Evolutionary conservation across 176 grass and related monocot genomes (phyloP).

Genomic region (Urochloa ruziziensis): DNA sequence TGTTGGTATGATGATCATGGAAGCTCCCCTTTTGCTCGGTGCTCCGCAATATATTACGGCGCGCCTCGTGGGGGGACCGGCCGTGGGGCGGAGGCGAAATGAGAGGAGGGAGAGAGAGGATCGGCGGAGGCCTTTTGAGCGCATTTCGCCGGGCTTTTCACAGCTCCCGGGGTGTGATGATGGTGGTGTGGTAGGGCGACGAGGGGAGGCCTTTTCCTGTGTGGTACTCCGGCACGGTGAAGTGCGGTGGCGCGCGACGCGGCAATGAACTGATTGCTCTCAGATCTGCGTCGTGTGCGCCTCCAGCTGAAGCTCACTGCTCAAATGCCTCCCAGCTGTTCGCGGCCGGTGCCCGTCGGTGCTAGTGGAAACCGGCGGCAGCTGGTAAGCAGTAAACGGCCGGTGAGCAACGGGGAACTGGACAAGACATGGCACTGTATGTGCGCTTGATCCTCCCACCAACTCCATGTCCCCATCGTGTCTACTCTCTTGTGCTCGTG

Average conservation of each 20-base stretch:
- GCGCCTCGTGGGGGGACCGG: conserved; percentile 2
- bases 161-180: conserved; percentile 40
- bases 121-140: conserved; percentile 42
- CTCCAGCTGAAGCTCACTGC: conserved; percentile 26
- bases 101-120: neutral
- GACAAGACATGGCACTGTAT: neutral
- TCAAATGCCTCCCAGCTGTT: conserved; percentile 24
- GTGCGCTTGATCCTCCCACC: neutral
- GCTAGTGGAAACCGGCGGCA: neutral
- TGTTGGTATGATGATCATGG: conserved; percentile 11
- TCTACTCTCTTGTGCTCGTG: neutral
- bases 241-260: conserved; percentile 32
- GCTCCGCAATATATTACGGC: conserved; percentile 25
- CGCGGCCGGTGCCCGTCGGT: neutral
- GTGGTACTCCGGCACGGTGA: neutral
- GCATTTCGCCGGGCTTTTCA: conserved; percentile 45
- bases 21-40: conserved; percentile 13
- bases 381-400: no score
- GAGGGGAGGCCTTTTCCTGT: conserved; percentile 5
- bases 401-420: neutral
- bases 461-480: neutral
- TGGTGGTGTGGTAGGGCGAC: conserved; percentile 34
- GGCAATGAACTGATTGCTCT: conserved; percentile 26
- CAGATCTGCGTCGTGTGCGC: neutral
- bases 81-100: conserved; percentile 16